Percentiles rank a stretch among this genome's conserved stretches.
phyloP scores from a whole-genome alignment of 257 asterid genomes.

The Nicotiana tomentosiformis region DNA sequence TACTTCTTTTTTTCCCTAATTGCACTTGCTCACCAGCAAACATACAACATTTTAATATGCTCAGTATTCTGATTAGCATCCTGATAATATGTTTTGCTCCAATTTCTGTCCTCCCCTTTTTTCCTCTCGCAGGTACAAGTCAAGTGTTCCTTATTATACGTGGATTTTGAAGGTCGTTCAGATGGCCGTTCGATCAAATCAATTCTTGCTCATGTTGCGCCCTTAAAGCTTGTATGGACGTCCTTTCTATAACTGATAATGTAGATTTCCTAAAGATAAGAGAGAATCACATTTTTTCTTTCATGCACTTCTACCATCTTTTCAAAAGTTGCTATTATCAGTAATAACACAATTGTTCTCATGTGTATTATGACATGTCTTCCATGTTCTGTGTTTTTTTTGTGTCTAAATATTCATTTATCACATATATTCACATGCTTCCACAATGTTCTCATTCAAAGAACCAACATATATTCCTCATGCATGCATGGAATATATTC shows the following conservation, averaged over 20 bases:
- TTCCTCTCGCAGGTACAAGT: slow-evolving; percentile 61
- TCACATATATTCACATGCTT: not conserved
- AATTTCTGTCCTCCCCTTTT: not conserved
- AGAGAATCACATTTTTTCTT: not conserved
- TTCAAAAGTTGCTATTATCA: not conserved
- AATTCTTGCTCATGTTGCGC: slow-evolving; percentile 87
- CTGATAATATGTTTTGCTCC: not conserved
- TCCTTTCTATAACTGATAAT: slow-evolving; percentile 5
- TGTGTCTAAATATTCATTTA: not conserved
- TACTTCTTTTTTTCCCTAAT: not conserved
- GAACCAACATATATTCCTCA: not conserved
- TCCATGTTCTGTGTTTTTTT: not conserved
- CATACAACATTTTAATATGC: not conserved
- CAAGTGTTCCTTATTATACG: slow-evolving; percentile 75
- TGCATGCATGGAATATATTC: not conserved
- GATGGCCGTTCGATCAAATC: slow-evolving; percentile 96
- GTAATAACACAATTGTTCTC: not conserved
- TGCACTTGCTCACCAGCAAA: slow-evolving; percentile 1
- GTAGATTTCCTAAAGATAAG: not conserved
- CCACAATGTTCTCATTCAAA: not conserved
- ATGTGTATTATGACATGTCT: not conserved
- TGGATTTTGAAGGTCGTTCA: slow-evolving; percentile 98
- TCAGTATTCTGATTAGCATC: slow-evolving; percentile 5
- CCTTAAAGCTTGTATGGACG: slow-evolving; percentile 80
- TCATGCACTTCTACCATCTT: slow-evolving; percentile 2